These are phyloP conservation scores for Coemansia sp. DNA, from an alignment of 192 early-diverging fungal genomes.

Conservation along the genomic window DNA sequence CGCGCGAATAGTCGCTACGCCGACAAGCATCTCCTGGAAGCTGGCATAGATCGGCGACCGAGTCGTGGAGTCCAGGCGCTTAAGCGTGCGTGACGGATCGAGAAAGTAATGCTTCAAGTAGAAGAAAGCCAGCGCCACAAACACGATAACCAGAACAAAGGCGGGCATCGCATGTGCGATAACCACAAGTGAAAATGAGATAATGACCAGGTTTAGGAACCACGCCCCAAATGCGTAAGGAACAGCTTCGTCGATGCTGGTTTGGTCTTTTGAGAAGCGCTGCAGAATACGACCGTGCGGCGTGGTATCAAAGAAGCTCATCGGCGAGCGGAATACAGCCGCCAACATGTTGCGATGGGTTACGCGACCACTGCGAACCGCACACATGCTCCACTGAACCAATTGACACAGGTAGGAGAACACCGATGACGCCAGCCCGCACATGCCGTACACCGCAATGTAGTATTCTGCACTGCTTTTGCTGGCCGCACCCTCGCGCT, in stretches of 20 bases:
- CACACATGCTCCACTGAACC: conserved; percentile 77
- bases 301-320: conserved; percentile 67
- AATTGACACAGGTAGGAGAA: conserved; percentile 58
- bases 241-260: conserved; percentile 74
- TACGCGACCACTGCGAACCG: conserved; percentile 71
- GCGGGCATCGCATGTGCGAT: conserved; percentile 52
- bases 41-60: conserved; percentile 69
- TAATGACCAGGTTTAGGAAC: conserved; percentile 40
- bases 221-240: conserved; percentile 58
- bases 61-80: conserved; percentile 70
- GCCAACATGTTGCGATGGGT: conserved; percentile 77
- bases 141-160: conserved; percentile 56
- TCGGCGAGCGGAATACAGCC: conserved; percentile 65
- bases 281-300: conserved; percentile 85
- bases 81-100: conserved; percentile 70
- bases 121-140: conserved; percentile 52
- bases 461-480: conserved; percentile 56
- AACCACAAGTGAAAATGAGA: conserved; percentile 48
- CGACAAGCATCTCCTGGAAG: conserved; percentile 60
- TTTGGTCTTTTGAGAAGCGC: conserved; percentile 85
- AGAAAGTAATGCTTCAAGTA: conserved; percentile 64
- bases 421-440: conserved; percentile 70
- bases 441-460: conserved; percentile 70
- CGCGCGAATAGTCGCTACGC: conserved; percentile 66
- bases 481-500: conserved; percentile 6